Evolutionary conservation across 176 grass and related monocot genomes (phyloP).

Genomic region (Oropetium thomaeum): DNA sequence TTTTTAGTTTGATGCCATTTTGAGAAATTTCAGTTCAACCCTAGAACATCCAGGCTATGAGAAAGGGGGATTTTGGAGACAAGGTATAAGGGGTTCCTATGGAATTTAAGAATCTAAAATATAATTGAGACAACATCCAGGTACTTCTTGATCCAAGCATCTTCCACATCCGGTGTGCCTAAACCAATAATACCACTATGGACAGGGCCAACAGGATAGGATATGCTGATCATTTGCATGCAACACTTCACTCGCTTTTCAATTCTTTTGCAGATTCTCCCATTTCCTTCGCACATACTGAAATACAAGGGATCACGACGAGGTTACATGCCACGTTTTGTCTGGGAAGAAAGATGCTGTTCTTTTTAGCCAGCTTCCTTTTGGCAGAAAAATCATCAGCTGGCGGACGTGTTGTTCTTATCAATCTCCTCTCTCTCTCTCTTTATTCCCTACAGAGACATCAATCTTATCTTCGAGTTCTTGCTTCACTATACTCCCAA

Average conservation of each 20-base stretch:
- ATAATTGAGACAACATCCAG: background rate
- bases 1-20: too few relatives aligned
- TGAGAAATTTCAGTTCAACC: too few relatives aligned
- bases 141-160: background rate
- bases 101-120: background rate
- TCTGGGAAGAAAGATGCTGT: constrained; percentile 4
- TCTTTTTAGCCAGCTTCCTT: constrained; percentile 7
- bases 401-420: constrained; percentile 3
- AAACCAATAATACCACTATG: background rate
- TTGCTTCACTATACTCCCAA: background rate
- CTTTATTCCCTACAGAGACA: constrained; percentile 43
- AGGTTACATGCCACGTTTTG: constrained; percentile 27
- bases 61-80: background rate
- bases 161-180: background rate
- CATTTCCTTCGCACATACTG: constrained; percentile 4
- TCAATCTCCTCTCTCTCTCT: background rate
- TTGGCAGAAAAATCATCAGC: constrained; percentile 5
- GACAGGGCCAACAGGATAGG: constrained; percentile 16
- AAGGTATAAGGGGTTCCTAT: background rate
- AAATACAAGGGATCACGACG: constrained; percentile 13
- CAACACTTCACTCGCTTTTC: constrained; percentile 15
- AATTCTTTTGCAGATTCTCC: constrained; percentile 1
- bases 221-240: constrained; percentile 24
- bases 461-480: constrained; percentile 38
- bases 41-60: background rate